Evolutionary conservation across 441 rosid species (phyloP).

Genomic region (Pelargonium myrrhifolium): DNA sequence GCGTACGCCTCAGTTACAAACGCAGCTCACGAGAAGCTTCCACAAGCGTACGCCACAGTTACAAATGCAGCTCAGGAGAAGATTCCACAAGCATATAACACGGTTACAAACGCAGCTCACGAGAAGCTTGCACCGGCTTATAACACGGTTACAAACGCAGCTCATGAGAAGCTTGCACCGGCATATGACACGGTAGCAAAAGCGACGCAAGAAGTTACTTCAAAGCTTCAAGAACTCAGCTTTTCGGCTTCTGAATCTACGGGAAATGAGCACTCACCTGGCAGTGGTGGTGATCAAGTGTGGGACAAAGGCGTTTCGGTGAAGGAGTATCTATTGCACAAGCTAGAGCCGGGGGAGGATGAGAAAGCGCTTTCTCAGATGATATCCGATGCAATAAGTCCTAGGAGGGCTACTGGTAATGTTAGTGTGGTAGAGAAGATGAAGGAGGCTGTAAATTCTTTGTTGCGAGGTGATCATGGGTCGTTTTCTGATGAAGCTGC

Average conservation of each 20-base stretch:
- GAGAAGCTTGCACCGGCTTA: no score
- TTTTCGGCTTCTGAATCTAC: slow-evolving; percentile 22
- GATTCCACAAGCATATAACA: no score
- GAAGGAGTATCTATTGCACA: slow-evolving; percentile 61
- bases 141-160: no score
- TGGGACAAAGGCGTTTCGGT: slow-evolving; percentile 89
- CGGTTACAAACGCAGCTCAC: no score
- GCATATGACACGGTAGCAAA: slow-evolving; percentile 41
- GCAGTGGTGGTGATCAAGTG: slow-evolving; percentile 21
- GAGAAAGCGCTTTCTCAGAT: slow-evolving; percentile 69
- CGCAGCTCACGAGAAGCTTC: slow-evolving; percentile 23
- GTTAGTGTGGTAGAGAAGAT: slow-evolving; percentile 40
- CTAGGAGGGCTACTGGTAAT: slow-evolving; percentile 39
- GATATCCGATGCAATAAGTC: slow-evolving; percentile 62
- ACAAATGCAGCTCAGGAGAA: no score
- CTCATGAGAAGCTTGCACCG: no score
- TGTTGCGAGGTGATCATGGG: slow-evolving; percentile 31
- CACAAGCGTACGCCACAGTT: no score
- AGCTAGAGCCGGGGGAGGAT: slow-evolving; percentile 76
- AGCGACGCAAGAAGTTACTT: slow-evolving; percentile 37
- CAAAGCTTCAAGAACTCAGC: slow-evolving; percentile 44
- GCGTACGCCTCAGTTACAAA: slow-evolving; percentile 42
- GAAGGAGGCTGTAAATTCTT: slow-evolving; percentile 46
- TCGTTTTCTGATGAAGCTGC: slow-evolving; percentile 8
- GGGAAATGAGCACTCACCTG: slow-evolving; percentile 11